These are phyloP conservation scores for Alternaria sp. DNA, from an alignment of 2,329 filamentous ascomycete species.

Conservation along the genomic window DNA sequence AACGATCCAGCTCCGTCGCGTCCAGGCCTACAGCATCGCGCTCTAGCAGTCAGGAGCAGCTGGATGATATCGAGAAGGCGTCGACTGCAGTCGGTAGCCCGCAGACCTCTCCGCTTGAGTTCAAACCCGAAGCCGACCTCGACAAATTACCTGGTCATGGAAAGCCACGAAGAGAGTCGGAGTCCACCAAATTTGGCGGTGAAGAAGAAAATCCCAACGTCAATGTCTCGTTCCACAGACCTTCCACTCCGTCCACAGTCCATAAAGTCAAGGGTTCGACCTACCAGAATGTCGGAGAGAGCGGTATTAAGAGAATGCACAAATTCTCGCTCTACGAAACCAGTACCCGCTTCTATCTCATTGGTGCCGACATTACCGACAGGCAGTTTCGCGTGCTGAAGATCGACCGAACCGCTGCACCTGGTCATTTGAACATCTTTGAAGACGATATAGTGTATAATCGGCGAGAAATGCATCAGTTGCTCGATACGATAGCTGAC, in stretches of 20 bases:
- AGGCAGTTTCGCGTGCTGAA: slow-evolving; percentile 89
- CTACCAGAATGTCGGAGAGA: slow-evolving; percentile 52
- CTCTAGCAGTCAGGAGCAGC: slow-evolving; percentile 34
- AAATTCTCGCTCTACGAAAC: slow-evolving; percentile 99
- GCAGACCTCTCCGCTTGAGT: slow-evolving; percentile 33
- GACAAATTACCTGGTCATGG: slow-evolving; percentile 36
- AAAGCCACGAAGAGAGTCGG: slow-evolving; percentile 36
- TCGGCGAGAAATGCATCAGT: slow-evolving; percentile 87
- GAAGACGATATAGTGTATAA: slow-evolving; percentile 97
- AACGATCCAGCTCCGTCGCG: slow-evolving; percentile 32
- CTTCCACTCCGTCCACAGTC: slow-evolving; percentile 47
- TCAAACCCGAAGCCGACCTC: slow-evolving; percentile 41
- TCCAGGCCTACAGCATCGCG: slow-evolving; percentile 32
- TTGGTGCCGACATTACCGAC: slow-evolving; percentile 90
- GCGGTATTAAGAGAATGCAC: slow-evolving; percentile 71
- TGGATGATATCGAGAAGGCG: slow-evolving; percentile 34
- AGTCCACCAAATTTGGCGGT: slow-evolving; percentile 46
- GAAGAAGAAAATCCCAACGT: slow-evolving; percentile 51
- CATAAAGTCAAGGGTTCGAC: slow-evolving; percentile 48
- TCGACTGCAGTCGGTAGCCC: slow-evolving; percentile 35
- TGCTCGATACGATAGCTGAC: slow-evolving; percentile 93
- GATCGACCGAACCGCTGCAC: slow-evolving; percentile 86
- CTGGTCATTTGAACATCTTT: slow-evolving; percentile 78
- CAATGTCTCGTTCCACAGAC: slow-evolving; percentile 47
- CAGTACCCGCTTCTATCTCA: slow-evolving; percentile 88